A percentile compares a stretch with the other conserved stretches of the same genome.
Conservation (phyloP, 495 filamentous ascomycete species). For the Oleoguttula mirabilis region DNA sequence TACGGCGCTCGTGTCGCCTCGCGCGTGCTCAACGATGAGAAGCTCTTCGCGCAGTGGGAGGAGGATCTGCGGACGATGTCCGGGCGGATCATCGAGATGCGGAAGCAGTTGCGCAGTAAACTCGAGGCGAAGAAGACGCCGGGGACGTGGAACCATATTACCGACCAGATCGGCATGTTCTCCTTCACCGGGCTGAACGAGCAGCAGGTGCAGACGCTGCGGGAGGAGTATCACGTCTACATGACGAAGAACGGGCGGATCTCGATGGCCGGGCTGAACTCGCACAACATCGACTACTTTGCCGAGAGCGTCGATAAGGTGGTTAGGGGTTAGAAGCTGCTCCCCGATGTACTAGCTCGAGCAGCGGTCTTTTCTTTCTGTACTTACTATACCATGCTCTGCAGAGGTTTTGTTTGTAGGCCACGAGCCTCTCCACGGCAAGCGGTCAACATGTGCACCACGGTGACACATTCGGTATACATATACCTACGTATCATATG, state of each 20-base stretch:
- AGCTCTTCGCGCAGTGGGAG: slow-evolving; percentile 87
- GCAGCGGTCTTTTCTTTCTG: too few species aligned
- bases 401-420: too few species aligned
- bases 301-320: slow-evolving; percentile 79
- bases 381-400: too few species aligned
- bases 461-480: too few species aligned
- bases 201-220: slow-evolving; percentile 68
- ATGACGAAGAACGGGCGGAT: slow-evolving; percentile 99
- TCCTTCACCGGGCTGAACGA: slow-evolving; percentile 87
- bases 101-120: slow-evolving; percentile 57
- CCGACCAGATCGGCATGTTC: slow-evolving; percentile 99
- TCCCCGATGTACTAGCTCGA: too few species aligned
- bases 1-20: slow-evolving; percentile 86
- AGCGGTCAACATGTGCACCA: too few species aligned
- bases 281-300: slow-evolving; percentile 81
- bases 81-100: slow-evolving; percentile 84
- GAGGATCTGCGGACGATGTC: slow-evolving; percentile 87
- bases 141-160: slow-evolving; percentile 91
- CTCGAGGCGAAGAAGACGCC: slow-evolving; percentile 75
- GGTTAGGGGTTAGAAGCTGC: slow-evolving; percentile 67
- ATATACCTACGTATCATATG: too few species aligned
- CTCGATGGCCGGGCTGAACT: slow-evolving; percentile 88
- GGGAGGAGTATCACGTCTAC: slow-evolving; percentile 78
- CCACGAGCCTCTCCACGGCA: too few species aligned
- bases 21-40: slow-evolving; percentile 66